Evolutionary conservation across 225 moss, liverwort and hornwort genomes (phyloP), one percentile per base, ranked within the genome.

Genomic region (Physcomitrellopsis africana): DNA sequence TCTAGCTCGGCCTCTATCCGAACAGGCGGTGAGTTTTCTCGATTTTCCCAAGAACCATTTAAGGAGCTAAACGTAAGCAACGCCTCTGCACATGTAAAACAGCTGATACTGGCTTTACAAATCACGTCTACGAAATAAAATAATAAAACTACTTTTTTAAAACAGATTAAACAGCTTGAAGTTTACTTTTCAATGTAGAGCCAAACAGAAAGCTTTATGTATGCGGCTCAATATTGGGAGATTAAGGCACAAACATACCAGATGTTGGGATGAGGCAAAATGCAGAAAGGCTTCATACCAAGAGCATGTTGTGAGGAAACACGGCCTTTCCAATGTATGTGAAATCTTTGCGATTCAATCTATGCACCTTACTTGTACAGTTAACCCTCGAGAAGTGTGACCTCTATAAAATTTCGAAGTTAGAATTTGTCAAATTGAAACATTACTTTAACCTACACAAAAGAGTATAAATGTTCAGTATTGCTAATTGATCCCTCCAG

Each of bases 211-310:
- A 87, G 89, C 93, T 57, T 84, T 96, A 13, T 92, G 87, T 65
- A 89, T 90, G 91, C 93, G 92, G 57, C 87, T 96, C 13, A 91
- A 96, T 77, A 80, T 92, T 72, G 89, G 90, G 65, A 91, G 82
- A 75, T 51, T 89, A 68, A 80, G 84, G 71, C 89, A 93, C 61
- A 87, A 87, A 71, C 76, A 76, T 75, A 37, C 32, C 32, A 82
- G 88, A 66, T 81, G 69, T 37, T 88, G 83, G 59, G 77, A 78
- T 20, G 90, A 83, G 7, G 80, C 66, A 72, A 86, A 82, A 79
- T 54, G 88, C 59, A 91, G 83, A 78, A 63, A 80, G 48, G 73
- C 81, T 63, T 52, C 78, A 67, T 86, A 80, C 74, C 84, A 79
- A 55, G 81, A 90, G 77, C 86, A 87, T 41, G 42, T 82, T 11